Evolutionary conservation across 345 rosid genomes (phyloP).

Genomic region (Garcia nutans): DNA sequence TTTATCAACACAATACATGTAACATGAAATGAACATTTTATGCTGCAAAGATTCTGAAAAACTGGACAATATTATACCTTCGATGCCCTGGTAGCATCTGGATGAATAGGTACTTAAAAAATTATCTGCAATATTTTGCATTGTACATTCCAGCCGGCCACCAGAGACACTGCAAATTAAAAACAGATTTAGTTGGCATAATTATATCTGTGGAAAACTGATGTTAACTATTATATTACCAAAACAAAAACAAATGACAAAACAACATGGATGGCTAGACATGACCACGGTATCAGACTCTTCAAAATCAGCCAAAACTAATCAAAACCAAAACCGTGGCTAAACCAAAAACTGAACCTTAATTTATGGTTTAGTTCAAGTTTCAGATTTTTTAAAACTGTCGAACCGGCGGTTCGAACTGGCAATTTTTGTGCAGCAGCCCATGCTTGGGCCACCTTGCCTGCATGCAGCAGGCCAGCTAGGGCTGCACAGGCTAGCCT

Average conservation of each 20-base stretch:
- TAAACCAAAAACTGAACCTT: no score
- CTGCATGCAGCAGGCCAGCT: no score
- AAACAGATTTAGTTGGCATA: slow-evolving; percentile 12
- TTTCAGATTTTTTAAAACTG: no score
- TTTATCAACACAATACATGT: not conserved
- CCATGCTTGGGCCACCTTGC: no score
- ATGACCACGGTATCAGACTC: no score
- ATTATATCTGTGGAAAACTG: not conserved
- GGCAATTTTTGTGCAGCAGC: no score
- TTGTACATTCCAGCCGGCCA: slow-evolving; percentile 94
- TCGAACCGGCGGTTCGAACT: no score
- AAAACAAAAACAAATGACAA: not conserved
- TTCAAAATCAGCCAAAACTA: no score
- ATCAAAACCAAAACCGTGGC: no score
- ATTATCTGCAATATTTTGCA: slow-evolving; percentile 95
- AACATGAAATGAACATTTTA: slow-evolving; percentile 9
- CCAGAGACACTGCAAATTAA: slow-evolving; percentile 60
- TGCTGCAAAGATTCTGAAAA: slow-evolving; percentile 5
- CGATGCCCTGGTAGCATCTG: slow-evolving; percentile 57
- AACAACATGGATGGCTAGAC: not conserved
- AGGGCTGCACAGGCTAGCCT: no score
- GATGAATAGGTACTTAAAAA: slow-evolving; percentile 63
- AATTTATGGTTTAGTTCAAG: no score
- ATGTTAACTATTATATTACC: slow-evolving; percentile 1
- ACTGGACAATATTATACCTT: slow-evolving; percentile 50